Base-by-base conservation (phyloP, 768 basidiomycete species). In the Podaxis pistillaris region DNA sequence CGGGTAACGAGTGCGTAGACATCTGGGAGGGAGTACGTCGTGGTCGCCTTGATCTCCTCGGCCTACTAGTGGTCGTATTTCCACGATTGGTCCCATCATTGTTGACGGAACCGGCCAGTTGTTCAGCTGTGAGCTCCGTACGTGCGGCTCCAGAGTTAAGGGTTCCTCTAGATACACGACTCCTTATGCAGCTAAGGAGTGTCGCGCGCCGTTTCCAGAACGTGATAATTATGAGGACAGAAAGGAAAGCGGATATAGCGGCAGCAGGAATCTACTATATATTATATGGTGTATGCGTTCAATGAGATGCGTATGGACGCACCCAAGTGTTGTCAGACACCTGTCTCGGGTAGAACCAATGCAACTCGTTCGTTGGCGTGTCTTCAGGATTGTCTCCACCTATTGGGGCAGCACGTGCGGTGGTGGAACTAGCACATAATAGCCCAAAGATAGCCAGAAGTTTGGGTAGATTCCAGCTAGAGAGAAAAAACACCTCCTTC, bases 1-100 rank as follows among this genome's bases (percentile, higher is more conserved):
- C 84, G 4, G 92, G 92, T 33, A 94, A 71, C 4, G 88, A 91
- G 30, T 82, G 84, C 7, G 90, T 91, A 4, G 90, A 91, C 56
- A 93, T 86, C 71, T 92, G 90, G 50, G 90, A 92, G 3, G 92
- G 88, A 4, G 90, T 92, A 40, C 89, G 81, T 26, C 88, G 75
- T 33, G 75, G 71, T 56, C 81, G 73, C 4, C 81, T 70, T 0
- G 72, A 58, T 62, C 79, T 71, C 28, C 75, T 72, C 9, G 60
- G n/a, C 44, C 60, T 38, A 15, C 50, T 19, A 2, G 44, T 37
- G 9, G 74, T 69, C 8, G 72, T 67, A 33, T 73, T 68, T 1
- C 74, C 63, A 53, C 72, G 66, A 11, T 68, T 64, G 19, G 57
- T 62, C n/a, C 70, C 55, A 30, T 66, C 67, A n/a, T 63, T 47